Evolutionary conservation across 2,329 filamentous ascomycete genomes (phyloP).

Genomic region (Stromatinia cepivora): DNA sequence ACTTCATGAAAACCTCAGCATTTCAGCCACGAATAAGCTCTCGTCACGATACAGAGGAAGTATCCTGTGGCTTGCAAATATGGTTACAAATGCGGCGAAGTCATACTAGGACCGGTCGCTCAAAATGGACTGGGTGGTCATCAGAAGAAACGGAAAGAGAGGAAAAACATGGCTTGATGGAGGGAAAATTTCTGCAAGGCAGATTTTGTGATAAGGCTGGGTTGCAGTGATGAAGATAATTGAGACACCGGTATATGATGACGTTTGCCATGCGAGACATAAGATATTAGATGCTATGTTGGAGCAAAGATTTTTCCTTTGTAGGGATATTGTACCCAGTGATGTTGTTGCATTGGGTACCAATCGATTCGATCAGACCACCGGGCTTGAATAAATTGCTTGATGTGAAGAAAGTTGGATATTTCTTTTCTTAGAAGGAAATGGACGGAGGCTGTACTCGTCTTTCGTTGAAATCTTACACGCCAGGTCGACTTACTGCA

Average conservation of each 20-base stretch:
- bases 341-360: not conserved
- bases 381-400: not conserved
- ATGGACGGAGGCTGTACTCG: not conserved
- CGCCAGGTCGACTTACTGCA: not conserved
- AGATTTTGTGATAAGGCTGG: not conserved
- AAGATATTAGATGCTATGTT: not conserved
- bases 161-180: not conserved
- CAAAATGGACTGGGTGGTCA: not conserved
- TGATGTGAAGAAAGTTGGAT: not conserved
- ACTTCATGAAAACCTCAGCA: not conserved
- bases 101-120: not conserved
- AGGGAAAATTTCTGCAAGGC: constrained; percentile 1
- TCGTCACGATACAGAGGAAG: not conserved
- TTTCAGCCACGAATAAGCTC: not conserved
- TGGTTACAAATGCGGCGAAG: constrained; percentile 9
- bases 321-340: not conserved
- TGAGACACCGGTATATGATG: not conserved
- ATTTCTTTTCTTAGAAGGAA: not conserved
- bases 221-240: not conserved
- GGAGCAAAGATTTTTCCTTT: not conserved
- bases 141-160: not conserved
- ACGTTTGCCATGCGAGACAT: not conserved
- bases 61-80: not conserved
- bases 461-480: not conserved
- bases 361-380: not conserved